These are phyloP conservation scores for Aurifilum marmelostoma DNA, from an alignment of 2,329 filamentous ascomycete genomes.

Conservation along the genomic window DNA sequence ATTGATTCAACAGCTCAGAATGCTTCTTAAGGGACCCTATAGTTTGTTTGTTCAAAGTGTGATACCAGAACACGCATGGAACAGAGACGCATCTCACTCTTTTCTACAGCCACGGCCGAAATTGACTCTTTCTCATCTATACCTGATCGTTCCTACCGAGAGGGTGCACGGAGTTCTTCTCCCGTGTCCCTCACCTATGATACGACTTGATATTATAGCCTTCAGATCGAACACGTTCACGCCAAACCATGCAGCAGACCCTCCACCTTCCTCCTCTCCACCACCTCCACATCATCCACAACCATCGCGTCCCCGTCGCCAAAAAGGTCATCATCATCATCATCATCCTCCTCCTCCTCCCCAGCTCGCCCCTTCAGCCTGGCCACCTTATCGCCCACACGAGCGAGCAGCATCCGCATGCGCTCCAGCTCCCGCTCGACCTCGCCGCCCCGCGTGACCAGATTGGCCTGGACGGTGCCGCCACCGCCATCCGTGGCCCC, in stretches of 20 bases:
- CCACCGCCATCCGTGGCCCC: slow-evolving; percentile 15
- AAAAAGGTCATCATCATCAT: slow-evolving; percentile 22
- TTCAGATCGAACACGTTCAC: slow-evolving; percentile 12
- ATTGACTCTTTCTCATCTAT: not conserved
- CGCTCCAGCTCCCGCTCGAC: slow-evolving; percentile 68
- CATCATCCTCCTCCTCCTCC: slow-evolving; percentile 9
- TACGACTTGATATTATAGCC: too few relatives aligned
- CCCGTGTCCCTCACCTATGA: not conserved
- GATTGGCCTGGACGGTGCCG: slow-evolving; percentile 62
- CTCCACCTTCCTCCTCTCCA: slow-evolving; percentile 49
- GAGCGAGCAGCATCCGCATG: slow-evolving; percentile 65
- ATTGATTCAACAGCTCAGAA: slow-evolving; percentile 21
- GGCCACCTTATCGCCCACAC: slow-evolving; percentile 59
- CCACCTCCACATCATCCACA: slow-evolving; percentile 42
- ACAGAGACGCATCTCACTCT: not conserved
- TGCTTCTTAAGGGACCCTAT: not conserved
- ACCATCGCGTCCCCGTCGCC: slow-evolving; percentile 32
- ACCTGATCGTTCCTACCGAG: too few relatives aligned
- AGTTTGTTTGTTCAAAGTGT: too few relatives aligned
- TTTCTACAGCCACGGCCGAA: not conserved
- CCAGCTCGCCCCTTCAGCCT: slow-evolving; percentile 38
- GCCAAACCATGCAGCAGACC: slow-evolving; percentile 42
- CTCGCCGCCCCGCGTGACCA: slow-evolving; percentile 66
- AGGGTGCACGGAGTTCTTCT: not conserved
- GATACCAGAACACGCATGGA: not conserved